Conservation (phyloP, 2,329 filamentous ascomycete genomes). For the Fusarium sp. region DNA sequence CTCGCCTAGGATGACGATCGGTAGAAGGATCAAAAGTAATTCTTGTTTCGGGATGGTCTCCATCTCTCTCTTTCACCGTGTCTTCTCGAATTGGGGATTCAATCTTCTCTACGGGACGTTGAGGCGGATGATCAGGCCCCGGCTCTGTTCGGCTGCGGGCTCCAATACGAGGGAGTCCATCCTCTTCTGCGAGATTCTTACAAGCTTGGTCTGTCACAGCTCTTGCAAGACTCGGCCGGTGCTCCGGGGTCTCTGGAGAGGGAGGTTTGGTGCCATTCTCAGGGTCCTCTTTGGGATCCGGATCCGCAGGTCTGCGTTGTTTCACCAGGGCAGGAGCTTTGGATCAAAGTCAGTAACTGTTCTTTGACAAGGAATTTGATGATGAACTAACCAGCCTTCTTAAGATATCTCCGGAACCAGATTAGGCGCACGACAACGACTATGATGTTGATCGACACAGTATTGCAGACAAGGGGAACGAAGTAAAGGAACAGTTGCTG, state of each 20-base stretch:
- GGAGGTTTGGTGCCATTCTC: conserved; percentile 18
- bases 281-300: conserved; percentile 24
- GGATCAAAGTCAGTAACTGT: conserved; percentile 6
- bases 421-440: conserved; percentile 62
- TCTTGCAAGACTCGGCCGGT: conserved; percentile 14
- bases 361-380: no score
- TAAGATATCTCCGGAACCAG: conserved; percentile 64
- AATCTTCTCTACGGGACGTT: background rate
- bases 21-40: conserved; percentile 51
- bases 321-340: conserved; percentile 39
- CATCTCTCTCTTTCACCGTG: conserved; percentile 5
- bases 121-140: conserved; percentile 7
- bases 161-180: conserved; percentile 27
- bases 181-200: conserved; percentile 5
- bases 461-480: conserved; percentile 62
- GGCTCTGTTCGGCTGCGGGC: conserved; percentile 32
- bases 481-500: conserved; percentile 67
- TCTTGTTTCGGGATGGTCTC: conserved; percentile 17
- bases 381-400: conserved; percentile 52
- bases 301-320: conserved; percentile 9
- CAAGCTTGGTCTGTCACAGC: conserved; percentile 20
- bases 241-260: background rate
- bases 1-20: conserved; percentile 46
- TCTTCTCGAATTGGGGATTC: conserved; percentile 2
- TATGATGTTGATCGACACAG: conserved; percentile 63